These are phyloP conservation scores for Populus alba DNA, from an alignment of 345 rosid species.

Conservation along the genomic window DNA sequence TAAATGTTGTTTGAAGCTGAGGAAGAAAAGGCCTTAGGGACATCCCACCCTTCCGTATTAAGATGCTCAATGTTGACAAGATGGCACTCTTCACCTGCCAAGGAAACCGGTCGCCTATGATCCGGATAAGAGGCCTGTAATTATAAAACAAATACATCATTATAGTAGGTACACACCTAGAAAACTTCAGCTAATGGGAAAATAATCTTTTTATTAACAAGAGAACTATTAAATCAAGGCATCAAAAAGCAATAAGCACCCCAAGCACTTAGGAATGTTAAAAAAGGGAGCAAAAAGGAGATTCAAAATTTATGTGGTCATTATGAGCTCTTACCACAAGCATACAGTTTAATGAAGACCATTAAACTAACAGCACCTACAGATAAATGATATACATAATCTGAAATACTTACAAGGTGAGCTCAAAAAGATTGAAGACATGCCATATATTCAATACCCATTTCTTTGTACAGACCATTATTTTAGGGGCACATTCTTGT, in stretches of 20 bases:
- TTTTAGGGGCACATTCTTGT: background rate
- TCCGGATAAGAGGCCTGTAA: slow-evolving; percentile 93
- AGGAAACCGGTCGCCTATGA: slow-evolving; percentile 94
- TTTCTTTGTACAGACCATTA: background rate
- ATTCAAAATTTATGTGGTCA: background rate
- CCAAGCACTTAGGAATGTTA: no score
- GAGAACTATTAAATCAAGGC: background rate
- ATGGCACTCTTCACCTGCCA: slow-evolving; percentile 99
- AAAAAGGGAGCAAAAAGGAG: background rate
- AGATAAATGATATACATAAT: background rate
- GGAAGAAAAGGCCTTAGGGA: slow-evolving; percentile 94
- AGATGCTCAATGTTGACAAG: slow-evolving; percentile 70
- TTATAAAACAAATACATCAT: slow-evolving; percentile 9
- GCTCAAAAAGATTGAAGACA: background rate
- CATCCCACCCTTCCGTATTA: slow-evolving; percentile 84
- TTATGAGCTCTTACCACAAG: no score
- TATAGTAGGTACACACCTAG: background rate
- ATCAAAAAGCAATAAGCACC: background rate
- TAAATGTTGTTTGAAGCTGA: slow-evolving; percentile 96
- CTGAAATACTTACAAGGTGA: background rate
- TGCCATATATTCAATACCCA: background rate
- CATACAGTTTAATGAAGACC: no score
- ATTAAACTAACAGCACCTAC: no score
- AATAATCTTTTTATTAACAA: no score
- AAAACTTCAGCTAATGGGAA: background rate